Evolutionary conservation across 495 filamentous ascomycete genomes (phyloP).

Genomic region (Cercophora scortea): DNA sequence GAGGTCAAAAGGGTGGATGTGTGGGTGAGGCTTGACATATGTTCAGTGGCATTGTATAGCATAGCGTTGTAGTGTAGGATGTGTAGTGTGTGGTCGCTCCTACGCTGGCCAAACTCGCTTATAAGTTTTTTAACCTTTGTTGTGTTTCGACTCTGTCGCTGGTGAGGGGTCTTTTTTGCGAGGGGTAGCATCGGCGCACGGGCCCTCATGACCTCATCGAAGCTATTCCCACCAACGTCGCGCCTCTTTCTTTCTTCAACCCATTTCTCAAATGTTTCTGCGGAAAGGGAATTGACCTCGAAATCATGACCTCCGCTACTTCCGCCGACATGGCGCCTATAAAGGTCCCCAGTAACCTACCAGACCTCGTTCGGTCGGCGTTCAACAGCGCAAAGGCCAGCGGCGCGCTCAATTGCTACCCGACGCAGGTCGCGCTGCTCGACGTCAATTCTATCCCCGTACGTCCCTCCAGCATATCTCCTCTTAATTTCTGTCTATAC

Average conservation of each 20-base stretch:
- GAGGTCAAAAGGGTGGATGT: too few relatives aligned
- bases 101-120: too few relatives aligned
- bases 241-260: neutral
- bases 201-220: slow-evolving; percentile 27
- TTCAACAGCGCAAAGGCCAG: slow-evolving; percentile 46
- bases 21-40: neutral
- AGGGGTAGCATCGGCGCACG: slow-evolving; percentile 10
- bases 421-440: slow-evolving; percentile 50
- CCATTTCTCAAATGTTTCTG: neutral
- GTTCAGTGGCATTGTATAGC: neutral
- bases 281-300: too few relatives aligned
- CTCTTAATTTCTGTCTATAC: too few relatives aligned
- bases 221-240: slow-evolving; percentile 14
- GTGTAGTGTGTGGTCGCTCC: neutral
- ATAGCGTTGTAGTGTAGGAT: neutral
- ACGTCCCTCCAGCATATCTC: too few relatives aligned
- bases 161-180: too few relatives aligned
- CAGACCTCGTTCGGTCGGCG: slow-evolving; percentile 45
- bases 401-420: slow-evolving; percentile 51
- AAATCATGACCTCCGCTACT: slow-evolving; percentile 4
- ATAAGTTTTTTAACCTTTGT: neutral
- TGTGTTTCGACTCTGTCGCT: neutral
- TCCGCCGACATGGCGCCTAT: slow-evolving; percentile 13
- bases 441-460: slow-evolving; percentile 48
- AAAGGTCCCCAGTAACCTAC: slow-evolving; percentile 30